Evolutionary conservation across 805 yeast species (phyloP), one percentile per base, ranked within the genome.

Genomic region (Candida easanensis): DNA sequence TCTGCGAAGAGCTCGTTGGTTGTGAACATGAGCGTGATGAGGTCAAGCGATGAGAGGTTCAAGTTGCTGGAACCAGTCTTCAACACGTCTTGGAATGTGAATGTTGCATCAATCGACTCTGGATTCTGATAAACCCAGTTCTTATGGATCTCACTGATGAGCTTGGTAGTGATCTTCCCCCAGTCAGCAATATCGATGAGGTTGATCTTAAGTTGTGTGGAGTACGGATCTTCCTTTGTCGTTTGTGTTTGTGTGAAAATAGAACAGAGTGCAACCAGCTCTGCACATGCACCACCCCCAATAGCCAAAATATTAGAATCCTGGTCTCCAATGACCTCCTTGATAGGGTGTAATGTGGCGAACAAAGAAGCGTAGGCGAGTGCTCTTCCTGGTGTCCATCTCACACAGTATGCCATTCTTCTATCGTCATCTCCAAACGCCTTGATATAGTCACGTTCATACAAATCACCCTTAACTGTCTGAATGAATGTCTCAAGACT

Each of bases 261-360:
- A 15, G 89, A 72, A 1, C 79, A 77, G 33, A 87, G 56, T 0
- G 77, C 76, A 25, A 80, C 78, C 19, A 88, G 63, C 58, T 88
- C 97, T 2, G 88, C 86, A 4, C 91, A 87, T 0, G 96, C 96
- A 27, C 97, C 97, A 19, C 95, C 96, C 16, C 96, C 97, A 28
- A 89, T 71, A 53, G 83, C 77, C 27, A 88, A 60, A 0, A 82
- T 76, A 6, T 70, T 61, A 4, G 65, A 56, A 13, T 62, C 57
- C 14, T 61, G 54, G 2, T 48, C 16, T 5, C 51, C 37, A n/a
- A 77, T 55, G 18, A 73, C 30, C 3, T 64, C 59, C 33, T 62
- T 57, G 9, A 80, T 60, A 4, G 71, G 71, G 5, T 61, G 63
- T 22, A 83, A 64, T 13, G 75, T 66, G 1, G 79, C 69, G 52